Evolutionary conservation across 192 early-diverging fungal species (phyloP), one percentile per base, ranked within the genome.

Genomic region (Coemansia sp.): DNA sequence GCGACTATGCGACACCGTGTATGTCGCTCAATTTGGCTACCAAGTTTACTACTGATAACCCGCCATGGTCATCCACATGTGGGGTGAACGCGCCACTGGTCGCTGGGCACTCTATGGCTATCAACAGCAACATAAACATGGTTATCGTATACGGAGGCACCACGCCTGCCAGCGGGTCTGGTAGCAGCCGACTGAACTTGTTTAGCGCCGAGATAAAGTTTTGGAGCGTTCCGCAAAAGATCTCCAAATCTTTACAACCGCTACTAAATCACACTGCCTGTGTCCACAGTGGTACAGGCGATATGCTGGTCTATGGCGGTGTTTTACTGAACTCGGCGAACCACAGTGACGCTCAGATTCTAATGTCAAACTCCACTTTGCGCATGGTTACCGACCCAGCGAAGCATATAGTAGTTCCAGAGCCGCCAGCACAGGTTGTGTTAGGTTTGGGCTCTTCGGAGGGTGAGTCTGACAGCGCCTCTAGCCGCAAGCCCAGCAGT

Each of bases 161-260:
- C 10, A 66, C 69, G 7, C 80, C 80, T 0, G 72, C 53, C 53
- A 52, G 70, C 33, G 20, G 36, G 49, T 39, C 68, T 10, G 55
- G 43, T 27, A 27, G 27, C 27, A 38, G 46, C 53, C 46, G 75
- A 20, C 41, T 78, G 50, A 66, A 71, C 18, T 44, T 83, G 63
- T 83, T 75, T 50, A 83, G 80, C 58, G 71, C 80, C 24, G 66
- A 72, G 47, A 83, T 83, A 38, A 71, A 50, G 34, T 74, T 71
- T 38, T 83, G 80, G 80, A 78, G 73, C 55, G 67, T 73, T 18
- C 75, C 75, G 18, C 31, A 57, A 15, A 57, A 66, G 58, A 6
- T 61, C 34, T n/a, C 27, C 29, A 8, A 2, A 64, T 34, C 58
- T 70, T 78, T 38, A 66, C 72, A 12, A 10, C 62, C 80, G 16